Percentiles rank a stretch among this genome's conserved stretches.
Conservation (phyloP, 2,329 filamentous ascomycete genomes). For the Sporothrix dimorphospora region DNA sequence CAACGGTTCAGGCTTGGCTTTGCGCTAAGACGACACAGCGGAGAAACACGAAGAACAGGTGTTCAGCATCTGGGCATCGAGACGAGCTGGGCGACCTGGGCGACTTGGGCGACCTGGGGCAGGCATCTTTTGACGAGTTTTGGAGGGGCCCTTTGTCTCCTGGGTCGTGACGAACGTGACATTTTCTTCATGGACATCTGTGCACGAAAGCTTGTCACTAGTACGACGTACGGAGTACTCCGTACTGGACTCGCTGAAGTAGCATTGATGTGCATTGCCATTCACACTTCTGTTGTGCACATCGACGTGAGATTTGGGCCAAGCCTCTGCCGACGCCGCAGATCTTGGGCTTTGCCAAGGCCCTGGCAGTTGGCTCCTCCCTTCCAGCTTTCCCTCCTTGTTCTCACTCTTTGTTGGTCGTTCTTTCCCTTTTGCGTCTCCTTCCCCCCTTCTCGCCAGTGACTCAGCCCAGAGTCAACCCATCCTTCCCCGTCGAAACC, state of each 20-base stretch:
- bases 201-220: neutral
- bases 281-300: neutral
- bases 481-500: neutral
- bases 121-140: neutral
- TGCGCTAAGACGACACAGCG: neutral
- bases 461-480: slow-evolving; percentile 6
- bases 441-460: neutral
- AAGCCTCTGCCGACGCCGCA: neutral
- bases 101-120: no score
- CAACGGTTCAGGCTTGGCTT: neutral
- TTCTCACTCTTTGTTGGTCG: neutral
- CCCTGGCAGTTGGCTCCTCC: neutral
- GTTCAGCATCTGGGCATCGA: no score
- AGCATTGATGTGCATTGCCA: neutral
- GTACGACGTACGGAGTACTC: neutral
- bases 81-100: no score
- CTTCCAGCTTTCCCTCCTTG: neutral
- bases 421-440: neutral
- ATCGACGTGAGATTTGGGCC: neutral
- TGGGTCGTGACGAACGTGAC: neutral
- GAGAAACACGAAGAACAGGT: neutral
- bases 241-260: no score
- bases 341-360: slow-evolving; percentile 15
- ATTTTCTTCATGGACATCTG: neutral
- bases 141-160: neutral